A percentile compares a stretch with the other conserved stretches of the same genome.
Evolutionary conservation across 768 basidiomycete genomes (phyloP).

Genomic region (Pholiota molesta): DNA sequence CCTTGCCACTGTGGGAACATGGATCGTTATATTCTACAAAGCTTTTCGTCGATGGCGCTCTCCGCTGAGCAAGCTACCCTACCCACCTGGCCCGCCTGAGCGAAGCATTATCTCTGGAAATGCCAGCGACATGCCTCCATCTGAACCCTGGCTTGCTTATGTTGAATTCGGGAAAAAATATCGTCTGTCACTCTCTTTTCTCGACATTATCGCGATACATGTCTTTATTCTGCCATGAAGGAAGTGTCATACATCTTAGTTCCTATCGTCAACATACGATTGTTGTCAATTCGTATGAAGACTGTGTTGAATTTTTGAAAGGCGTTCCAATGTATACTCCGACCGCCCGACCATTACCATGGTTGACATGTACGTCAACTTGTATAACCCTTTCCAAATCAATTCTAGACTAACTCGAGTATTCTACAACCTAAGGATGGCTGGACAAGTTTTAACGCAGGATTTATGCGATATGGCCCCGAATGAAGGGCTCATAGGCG

Average conservation of each 20-base stretch:
- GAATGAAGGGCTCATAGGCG: background rate
- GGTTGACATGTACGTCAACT: background rate
- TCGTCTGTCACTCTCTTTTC: background rate
- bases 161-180: background rate
- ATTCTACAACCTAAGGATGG: background rate
- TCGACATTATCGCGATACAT: background rate
- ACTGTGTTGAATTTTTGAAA: conserved; percentile 28
- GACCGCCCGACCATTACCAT: background rate
- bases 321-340: conserved; percentile 24
- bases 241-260: conserved; percentile 26
- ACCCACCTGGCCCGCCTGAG: conserved; percentile 1
- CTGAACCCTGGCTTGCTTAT: background rate
- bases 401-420: background rate
- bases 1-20: background rate
- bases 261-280: conserved; percentile 23
- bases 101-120: background rate
- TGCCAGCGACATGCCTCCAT: background rate
- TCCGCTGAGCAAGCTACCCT: background rate
- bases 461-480: background rate
- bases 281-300: conserved; percentile 24
- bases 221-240: conserved; percentile 11
- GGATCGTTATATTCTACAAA: background rate
- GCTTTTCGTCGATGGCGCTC: background rate
- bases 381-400: too few relatives aligned
- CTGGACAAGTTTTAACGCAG: background rate